Conservation (phyloP, 1,284 basidiomycete species). For the Cryptococcus hybrid region DNA sequence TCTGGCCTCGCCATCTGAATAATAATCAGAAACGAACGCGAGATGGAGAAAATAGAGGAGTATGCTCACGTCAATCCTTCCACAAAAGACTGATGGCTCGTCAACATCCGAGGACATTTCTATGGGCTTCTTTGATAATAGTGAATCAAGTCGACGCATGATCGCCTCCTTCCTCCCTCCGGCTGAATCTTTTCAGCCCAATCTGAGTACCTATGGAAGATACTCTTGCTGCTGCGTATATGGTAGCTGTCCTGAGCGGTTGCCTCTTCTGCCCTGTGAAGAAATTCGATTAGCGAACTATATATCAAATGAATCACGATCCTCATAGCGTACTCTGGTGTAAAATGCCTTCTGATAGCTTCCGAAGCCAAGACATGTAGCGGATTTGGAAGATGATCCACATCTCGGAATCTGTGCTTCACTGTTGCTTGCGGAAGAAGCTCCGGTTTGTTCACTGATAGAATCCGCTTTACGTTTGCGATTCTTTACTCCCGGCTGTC, state of each 20-base stretch:
- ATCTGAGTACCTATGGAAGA: conserved; percentile 9
- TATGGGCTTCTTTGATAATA: background rate
- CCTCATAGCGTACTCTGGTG: conserved; percentile 9
- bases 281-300: background rate
- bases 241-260: background rate
- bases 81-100: conserved; percentile 13
- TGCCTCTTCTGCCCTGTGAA: background rate
- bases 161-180: background rate
- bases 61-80: conserved; percentile 18
- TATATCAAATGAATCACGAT: background rate
- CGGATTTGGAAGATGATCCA: conserved; percentile 16
- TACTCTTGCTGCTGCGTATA: conserved; percentile 1
- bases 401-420: conserved; percentile 2
- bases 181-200: conserved; percentile 10
- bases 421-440: too few relatives aligned
- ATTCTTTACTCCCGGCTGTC: conserved; percentile 19
- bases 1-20: background rate
- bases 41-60: background rate
- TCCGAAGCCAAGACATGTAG: conserved; percentile 16
- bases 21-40: background rate
- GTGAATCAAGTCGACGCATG: conserved; percentile 1
- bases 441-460: background rate
- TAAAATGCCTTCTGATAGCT: conserved; percentile 8
- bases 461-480: conserved; percentile 5
- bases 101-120: background rate